phyloP scores from a whole-genome alignment of 257 asterid genomes.

The Petunia axillaris region DNA sequence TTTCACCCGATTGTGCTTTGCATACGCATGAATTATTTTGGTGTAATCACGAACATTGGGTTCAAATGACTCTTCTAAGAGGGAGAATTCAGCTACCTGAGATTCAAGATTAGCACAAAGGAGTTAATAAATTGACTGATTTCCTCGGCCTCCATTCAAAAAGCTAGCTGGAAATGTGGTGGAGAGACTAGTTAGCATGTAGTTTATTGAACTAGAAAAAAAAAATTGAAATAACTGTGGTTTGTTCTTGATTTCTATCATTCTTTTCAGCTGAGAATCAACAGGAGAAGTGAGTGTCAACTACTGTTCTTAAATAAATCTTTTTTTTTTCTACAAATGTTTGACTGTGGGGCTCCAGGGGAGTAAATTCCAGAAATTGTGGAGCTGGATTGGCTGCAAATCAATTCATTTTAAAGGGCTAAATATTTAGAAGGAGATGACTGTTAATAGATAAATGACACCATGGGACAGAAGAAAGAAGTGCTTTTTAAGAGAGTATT shows the following conservation, averaged over 20 bases:
- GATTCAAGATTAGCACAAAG: slow-evolving; percentile 23
- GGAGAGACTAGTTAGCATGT: slow-evolving; percentile 17
- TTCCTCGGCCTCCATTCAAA: neutral
- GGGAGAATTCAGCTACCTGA: slow-evolving; percentile 72
- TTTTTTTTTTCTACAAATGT: neutral
- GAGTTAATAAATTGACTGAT: slow-evolving; percentile 22
- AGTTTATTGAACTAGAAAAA: neutral
- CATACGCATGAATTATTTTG: slow-evolving; percentile 68
- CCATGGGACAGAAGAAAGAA: neutral
- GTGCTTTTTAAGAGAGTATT: neutral
- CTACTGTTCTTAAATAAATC: neutral
- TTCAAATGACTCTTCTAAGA: slow-evolving; percentile 81
- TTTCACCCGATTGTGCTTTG: slow-evolving; percentile 53
- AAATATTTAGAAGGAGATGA: slow-evolving; percentile 3
- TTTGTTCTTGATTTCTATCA: neutral
- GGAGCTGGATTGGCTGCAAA: neutral
- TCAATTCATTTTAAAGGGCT: neutral
- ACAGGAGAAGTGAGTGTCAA: neutral
- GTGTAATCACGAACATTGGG: slow-evolving; percentile 81
- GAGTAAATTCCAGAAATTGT: neutral
- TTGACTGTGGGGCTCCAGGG: neutral
- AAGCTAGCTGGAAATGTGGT: neutral
- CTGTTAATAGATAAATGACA: neutral
- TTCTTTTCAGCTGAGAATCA: neutral
- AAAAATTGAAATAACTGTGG: neutral